Evolutionary conservation across 2,329 filamentous ascomycete species (phyloP).

Genomic region (Intubia oerlemansii): DNA sequence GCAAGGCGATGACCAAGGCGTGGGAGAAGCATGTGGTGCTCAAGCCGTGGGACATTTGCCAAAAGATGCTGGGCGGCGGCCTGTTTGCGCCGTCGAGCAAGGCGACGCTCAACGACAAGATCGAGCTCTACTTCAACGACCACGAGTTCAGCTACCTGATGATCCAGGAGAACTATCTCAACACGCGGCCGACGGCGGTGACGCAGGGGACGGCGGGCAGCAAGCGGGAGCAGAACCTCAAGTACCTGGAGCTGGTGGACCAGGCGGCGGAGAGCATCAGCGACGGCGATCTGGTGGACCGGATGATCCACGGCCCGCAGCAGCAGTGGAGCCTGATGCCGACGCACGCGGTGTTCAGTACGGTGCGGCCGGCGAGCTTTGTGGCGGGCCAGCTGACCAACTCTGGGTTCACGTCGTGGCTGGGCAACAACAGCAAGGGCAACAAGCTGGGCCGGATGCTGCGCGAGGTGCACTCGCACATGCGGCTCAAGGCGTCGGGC

Average conservation of each 20-base stretch:
- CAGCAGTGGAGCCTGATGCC: constrained; percentile 99
- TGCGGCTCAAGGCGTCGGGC: constrained; percentile 76
- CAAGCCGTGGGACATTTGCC: constrained; percentile 95
- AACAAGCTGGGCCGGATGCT: constrained; percentile 59
- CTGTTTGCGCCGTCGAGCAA: constrained; percentile 73
- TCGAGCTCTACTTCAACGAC: constrained; percentile 97
- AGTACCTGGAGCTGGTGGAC: constrained; percentile 68
- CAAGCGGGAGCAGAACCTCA: constrained; percentile 51
- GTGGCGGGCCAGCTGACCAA: constrained; percentile 56
- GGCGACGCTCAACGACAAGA: constrained; percentile 85
- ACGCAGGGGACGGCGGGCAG: constrained; percentile 35
- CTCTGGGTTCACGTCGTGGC: constrained; percentile 71
- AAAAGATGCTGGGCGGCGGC: constrained; percentile 74
- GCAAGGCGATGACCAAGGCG: constrained; percentile 86
- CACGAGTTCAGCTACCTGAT: constrained; percentile 95
- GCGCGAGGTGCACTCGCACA: constrained; percentile 92
- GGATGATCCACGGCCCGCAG: constrained; percentile 95
- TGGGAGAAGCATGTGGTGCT: constrained; percentile 97
- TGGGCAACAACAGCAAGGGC: constrained; percentile 84
- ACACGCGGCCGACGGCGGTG: constrained; percentile 50
- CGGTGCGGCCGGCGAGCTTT: constrained; percentile 77
- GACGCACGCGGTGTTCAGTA: constrained; percentile 84
- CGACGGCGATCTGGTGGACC: constrained; percentile 85
- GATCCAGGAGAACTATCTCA: constrained; percentile 95
- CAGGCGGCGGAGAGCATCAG: constrained; percentile 89